Evolutionary conservation across 495 filamentous ascomycete species (phyloP).

Genomic region (Astrothelium macrocarpum): DNA sequence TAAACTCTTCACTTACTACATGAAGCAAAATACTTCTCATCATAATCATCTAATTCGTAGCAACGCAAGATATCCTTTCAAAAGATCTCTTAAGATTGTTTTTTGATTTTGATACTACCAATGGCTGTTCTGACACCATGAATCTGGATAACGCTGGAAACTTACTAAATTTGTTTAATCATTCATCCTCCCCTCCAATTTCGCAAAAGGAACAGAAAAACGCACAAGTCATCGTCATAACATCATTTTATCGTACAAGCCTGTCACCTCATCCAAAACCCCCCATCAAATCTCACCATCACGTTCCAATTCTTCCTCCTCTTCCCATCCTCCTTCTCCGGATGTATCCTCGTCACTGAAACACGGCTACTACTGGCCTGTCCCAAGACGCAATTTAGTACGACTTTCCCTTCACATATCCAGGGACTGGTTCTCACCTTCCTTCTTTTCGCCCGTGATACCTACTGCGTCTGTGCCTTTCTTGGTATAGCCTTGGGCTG

Average conservation of each 20-base stretch:
- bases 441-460: neutral
- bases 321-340: neutral
- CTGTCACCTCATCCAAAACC: neutral
- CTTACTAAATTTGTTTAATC: neutral
- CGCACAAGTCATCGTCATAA: neutral
- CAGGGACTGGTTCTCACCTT: neutral
- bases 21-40: too few relatives aligned
- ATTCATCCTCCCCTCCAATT: too few relatives aligned
- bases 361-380: neutral
- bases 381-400: neutral
- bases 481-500: neutral
- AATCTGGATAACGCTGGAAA: too few relatives aligned
- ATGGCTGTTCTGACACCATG: too few relatives aligned
- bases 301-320: slow-evolving; percentile 6
- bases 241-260: too few relatives aligned
- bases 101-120: too few relatives aligned
- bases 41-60: too few relatives aligned
- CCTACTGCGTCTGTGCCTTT: neutral
- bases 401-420: neutral
- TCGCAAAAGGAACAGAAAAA: neutral
- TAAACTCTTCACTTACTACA: too few relatives aligned
- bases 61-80: too few relatives aligned
- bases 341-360: neutral
- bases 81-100: too few relatives aligned
- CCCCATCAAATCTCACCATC: slow-evolving; percentile 1